Evolutionary conservation across 306 rosid species (phyloP), one percentile per base, ranked within the genome.

Genomic region (Comarum palustre): DNA sequence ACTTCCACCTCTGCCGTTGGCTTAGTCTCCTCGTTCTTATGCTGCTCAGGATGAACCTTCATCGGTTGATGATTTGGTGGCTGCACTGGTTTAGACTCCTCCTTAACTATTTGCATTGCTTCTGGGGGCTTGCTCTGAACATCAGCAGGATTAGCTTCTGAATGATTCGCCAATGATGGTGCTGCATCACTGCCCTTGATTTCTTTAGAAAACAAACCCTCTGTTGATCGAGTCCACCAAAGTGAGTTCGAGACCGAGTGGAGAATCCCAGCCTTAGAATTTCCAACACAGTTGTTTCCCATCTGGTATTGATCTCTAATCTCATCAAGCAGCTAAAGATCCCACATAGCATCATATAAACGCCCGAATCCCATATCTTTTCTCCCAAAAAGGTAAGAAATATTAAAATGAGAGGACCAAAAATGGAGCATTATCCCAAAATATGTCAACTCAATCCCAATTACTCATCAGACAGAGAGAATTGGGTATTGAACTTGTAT

Each of bases 251-350:
- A 68, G 77, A 74, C 22, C 6, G 85, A 58, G n/a, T 77, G 29
- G 47, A 75, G 13, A 0, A 86, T 24, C 13, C 82, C 80, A 29
- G 76, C 75, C 38, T 74, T 81, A 1, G 76, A 77, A 48, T 87
- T 69, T 64, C 90, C 87, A 58, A 91, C 82, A 46, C 98, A 89
- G 69, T 78, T 86, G 83, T 94, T 91, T 65, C 98, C 98, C 97
- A 94, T 94, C 82, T 82, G 77, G 73, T 6, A 47, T 39, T 22
- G 55, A 3, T 25, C 50, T 22, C 65, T 51, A 51, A n/a, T 51
- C 59, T 77, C 51, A 19, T 41, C 43, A 43, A 25, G 69, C 24
- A 8, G 61, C 69, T 24, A 79, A 50, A 68, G 36, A 55, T 25
- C 38, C 24, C 50, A 68, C 32, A 73, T 15, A 29, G 1, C 39